These are phyloP conservation scores for Teunomyces panamensis DNA, from an alignment of 805 yeast species.

Conservation along the genomic window DNA sequence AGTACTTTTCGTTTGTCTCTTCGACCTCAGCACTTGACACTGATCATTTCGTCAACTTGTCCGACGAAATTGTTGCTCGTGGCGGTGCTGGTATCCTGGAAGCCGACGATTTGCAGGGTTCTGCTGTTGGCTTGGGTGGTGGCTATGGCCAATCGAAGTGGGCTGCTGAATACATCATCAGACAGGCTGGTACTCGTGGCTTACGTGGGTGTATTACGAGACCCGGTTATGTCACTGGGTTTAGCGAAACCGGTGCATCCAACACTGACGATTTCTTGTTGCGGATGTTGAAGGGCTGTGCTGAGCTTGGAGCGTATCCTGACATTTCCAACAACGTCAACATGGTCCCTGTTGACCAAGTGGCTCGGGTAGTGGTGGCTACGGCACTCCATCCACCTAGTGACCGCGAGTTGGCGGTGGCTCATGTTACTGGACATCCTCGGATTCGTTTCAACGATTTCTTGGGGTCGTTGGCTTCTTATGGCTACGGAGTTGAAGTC, in stretches of 20 bases:
- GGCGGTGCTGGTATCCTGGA: constrained; percentile 78
- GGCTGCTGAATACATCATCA: constrained; percentile 89
- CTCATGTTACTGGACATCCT: constrained; percentile 98
- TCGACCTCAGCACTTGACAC: constrained; percentile 93
- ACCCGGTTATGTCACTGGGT: constrained; percentile 96
- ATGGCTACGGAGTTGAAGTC: constrained; percentile 67
- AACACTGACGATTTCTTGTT: constrained; percentile 96
- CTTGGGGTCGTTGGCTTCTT: constrained; percentile 58
- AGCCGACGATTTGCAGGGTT: constrained; percentile 78
- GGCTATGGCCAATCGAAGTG: constrained; percentile 99
- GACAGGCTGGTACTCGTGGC: constrained; percentile 86
- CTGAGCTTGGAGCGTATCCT: constrained; percentile 82
- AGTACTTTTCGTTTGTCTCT: constrained; percentile 85
- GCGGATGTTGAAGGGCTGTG: constrained; percentile 92
- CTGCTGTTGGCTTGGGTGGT: constrained; percentile 75
- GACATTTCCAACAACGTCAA: constrained; percentile 84
- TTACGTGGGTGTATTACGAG: constrained; percentile 85
- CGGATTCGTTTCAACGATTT: constrained; percentile 78
- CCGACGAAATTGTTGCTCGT: constrained; percentile 62
- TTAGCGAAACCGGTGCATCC: constrained; percentile 76
- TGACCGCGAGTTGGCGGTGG: constrained; percentile 57
- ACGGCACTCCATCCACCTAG: constrained; percentile 75
- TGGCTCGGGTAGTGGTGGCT: constrained; percentile 86
- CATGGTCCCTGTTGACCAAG: constrained; percentile 98
- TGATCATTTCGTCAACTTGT: constrained; percentile 70